A percentile compares a stretch with the other conserved stretches of the same genome.
Conservation (phyloP, 257 asterid genomes). For the Salvia miltiorrhiza region DNA sequence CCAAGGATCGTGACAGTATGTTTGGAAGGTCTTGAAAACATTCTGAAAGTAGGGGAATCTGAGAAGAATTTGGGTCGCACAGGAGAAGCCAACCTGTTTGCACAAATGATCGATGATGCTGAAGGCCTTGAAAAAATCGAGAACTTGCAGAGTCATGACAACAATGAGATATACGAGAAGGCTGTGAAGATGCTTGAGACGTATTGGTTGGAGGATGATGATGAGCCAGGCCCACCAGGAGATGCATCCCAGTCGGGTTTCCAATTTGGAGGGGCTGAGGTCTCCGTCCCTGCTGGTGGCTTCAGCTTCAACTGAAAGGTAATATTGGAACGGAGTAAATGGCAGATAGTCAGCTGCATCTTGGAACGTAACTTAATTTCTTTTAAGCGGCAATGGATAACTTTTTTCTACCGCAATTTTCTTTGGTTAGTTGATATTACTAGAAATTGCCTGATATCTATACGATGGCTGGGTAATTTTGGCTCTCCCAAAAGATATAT, state of each 20-base stretch:
- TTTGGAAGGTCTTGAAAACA: constrained; percentile 23
- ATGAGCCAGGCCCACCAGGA: background rate
- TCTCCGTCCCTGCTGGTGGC: constrained; percentile 1
- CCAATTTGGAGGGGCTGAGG: constrained; percentile 7
- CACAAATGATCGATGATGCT: constrained; percentile 21
- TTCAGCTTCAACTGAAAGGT: background rate
- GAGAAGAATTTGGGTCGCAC: constrained; percentile 11
- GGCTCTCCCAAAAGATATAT: background rate
- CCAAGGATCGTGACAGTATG: constrained; percentile 24
- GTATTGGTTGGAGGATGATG: constrained; percentile 22
- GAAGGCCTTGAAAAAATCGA: constrained; percentile 23
- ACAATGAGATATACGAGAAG: constrained; percentile 26
- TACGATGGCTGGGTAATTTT: background rate
- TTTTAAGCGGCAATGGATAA: background rate
- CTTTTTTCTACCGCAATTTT: background rate
- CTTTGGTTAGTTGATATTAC: background rate
- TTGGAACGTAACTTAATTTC: background rate
- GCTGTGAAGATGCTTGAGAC: constrained; percentile 22
- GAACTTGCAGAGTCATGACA: constrained; percentile 26
- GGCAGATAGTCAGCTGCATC: background rate
- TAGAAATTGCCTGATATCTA: background rate
- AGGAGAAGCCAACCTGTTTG: constrained; percentile 10
- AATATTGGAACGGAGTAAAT: background rate
- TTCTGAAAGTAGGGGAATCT: constrained; percentile 21
- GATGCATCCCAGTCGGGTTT: background rate